Percentiles rank a stretch among this genome's conserved stretches.
Conservation (phyloP, 192 early-diverging fungal species). For the Podila epigama region DNA sequence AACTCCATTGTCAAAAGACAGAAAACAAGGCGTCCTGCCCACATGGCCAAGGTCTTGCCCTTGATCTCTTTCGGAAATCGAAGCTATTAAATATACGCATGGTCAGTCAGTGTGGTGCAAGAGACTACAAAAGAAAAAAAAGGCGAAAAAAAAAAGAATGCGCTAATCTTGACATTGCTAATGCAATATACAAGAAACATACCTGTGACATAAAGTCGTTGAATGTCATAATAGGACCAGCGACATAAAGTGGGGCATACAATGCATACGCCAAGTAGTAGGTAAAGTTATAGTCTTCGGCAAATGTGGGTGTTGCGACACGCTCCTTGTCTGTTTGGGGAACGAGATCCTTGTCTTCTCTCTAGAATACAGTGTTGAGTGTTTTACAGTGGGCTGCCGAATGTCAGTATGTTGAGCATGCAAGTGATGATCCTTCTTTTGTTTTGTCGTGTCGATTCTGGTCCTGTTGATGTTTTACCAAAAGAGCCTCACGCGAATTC, state of each 20-base stretch:
- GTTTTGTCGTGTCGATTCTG: no score
- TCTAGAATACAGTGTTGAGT: constrained; percentile 30
- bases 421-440: constrained; percentile 1
- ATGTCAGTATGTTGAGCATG: no score
- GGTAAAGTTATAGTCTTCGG: constrained; percentile 76
- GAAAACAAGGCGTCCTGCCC: constrained; percentile 74
- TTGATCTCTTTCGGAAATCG: constrained; percentile 60
- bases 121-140: neutral
- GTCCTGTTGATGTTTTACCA: constrained; percentile 3
- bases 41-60: constrained; percentile 48
- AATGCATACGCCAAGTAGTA: constrained; percentile 82
- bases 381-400: neutral
- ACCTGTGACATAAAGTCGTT: constrained; percentile 91
- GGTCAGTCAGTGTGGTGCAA: no score
- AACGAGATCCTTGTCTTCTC: constrained; percentile 39
- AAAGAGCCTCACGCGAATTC: constrained; percentile 4
- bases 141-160: neutral
- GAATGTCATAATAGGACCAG: constrained; percentile 95
- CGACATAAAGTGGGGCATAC: constrained; percentile 93
- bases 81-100: no score
- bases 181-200: no score
- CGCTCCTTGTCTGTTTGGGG: constrained; percentile 65
- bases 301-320: constrained; percentile 59
- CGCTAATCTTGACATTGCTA: no score
- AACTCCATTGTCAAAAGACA: constrained; percentile 84